phyloP scores from a whole-genome alignment of 352 stramenopile genomes.

The Phytophthora pini region DNA sequence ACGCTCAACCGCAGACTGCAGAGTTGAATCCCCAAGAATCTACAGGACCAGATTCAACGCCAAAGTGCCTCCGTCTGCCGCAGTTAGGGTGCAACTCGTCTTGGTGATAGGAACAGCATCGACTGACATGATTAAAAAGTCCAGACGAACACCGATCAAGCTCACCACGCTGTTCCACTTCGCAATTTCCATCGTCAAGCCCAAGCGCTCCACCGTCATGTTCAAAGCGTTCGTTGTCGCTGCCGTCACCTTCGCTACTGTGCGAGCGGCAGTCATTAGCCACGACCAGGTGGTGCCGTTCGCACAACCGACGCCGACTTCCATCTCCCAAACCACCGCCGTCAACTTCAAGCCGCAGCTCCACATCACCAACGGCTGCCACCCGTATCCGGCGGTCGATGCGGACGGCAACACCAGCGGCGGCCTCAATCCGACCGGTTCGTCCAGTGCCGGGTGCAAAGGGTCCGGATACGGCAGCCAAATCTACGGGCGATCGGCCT shows the following conservation, averaged over 20 bases:
- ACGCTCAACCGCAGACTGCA: background rate
- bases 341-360: conserved; percentile 20
- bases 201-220: background rate
- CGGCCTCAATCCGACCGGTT: background rate
- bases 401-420: conserved; percentile 29
- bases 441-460: conserved; percentile 1
- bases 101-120: too few relatives aligned
- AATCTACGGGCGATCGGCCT: conserved; percentile 1
- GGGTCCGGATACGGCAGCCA: background rate
- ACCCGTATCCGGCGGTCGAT: conserved; percentile 39
- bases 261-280: background rate
- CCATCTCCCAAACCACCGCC: background rate
- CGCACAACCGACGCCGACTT: background rate
- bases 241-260: too few relatives aligned
- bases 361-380: conserved; percentile 38
- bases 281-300: conserved; percentile 5
- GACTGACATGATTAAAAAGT: background rate
- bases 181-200: background rate
- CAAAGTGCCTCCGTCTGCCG: too few relatives aligned
- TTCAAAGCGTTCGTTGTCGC: background rate
- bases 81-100: too few relatives aligned
- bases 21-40: too few relatives aligned
- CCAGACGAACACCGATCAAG: background rate
- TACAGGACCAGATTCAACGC: too few relatives aligned
- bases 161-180: background rate